Evolutionary conservation across 2,329 filamentous ascomycete genomes (phyloP).

Genomic region (Sodiomyces alkalinus): DNA sequence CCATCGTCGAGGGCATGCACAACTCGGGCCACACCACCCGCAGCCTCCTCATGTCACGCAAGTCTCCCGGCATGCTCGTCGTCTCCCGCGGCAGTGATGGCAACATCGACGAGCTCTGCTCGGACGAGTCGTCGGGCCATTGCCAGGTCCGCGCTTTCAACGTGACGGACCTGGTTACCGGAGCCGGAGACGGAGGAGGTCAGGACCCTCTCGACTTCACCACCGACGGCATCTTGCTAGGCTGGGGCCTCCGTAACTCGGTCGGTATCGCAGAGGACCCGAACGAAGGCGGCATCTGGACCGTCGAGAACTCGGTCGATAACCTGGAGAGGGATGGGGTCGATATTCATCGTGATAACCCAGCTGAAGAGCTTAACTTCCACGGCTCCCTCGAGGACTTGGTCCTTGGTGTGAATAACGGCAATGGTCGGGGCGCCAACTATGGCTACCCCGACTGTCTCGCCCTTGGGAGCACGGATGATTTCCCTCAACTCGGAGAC

Average conservation of each 20-base stretch:
- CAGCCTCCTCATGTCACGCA: slow-evolving; percentile 42
- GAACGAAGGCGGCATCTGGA: slow-evolving; percentile 30
- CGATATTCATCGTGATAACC: slow-evolving; percentile 51
- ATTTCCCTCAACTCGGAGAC: slow-evolving; percentile 18
- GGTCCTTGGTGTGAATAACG: too few relatives aligned
- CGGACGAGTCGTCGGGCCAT: slow-evolving; percentile 32
- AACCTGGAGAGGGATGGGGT: slow-evolving; percentile 34
- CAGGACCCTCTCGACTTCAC: slow-evolving; percentile 21
- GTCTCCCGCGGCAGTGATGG: slow-evolving; percentile 43
- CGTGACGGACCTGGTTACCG: slow-evolving; percentile 8
- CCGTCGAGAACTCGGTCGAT: slow-evolving; percentile 54
- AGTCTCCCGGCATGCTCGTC: slow-evolving; percentile 37
- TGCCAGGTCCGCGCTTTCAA: slow-evolving; percentile 42
- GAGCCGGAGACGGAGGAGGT: background rate
- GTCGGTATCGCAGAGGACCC: slow-evolving; percentile 50
- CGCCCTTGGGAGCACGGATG: slow-evolving; percentile 42
- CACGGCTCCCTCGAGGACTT: slow-evolving; percentile 48
- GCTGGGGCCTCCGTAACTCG: slow-evolving; percentile 56
- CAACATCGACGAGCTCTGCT: slow-evolving; percentile 39
- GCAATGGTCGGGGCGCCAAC: slow-evolving; percentile 29
- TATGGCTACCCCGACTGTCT: slow-evolving; percentile 61
- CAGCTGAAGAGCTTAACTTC: slow-evolving; percentile 58
- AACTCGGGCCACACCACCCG: slow-evolving; percentile 43
- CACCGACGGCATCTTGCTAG: slow-evolving; percentile 26
- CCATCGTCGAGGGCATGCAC: slow-evolving; percentile 41